Conservation (phyloP, 2,329 filamentous ascomycete species). For the Aspergillus amoenus region DNA sequence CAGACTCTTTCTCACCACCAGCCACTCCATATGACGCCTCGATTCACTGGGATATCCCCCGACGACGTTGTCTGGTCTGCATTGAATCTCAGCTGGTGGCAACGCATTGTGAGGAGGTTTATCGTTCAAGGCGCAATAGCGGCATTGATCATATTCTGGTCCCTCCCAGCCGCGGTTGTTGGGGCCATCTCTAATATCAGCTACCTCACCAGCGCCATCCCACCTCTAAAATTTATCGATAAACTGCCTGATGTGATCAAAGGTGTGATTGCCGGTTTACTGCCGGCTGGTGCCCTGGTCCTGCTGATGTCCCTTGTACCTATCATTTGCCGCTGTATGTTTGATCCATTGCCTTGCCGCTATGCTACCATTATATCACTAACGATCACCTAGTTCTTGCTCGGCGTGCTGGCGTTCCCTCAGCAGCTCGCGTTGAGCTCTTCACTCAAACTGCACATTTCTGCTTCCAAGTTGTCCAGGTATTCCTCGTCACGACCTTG, state of each 20-base stretch:
- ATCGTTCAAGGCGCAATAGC: conserved; percentile 68
- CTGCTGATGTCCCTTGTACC: conserved; percentile 86
- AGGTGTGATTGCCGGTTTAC: conserved; percentile 78
- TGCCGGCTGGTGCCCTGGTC: conserved; percentile 76
- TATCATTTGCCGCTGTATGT: conserved; percentile 70
- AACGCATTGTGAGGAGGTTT: conserved; percentile 71
- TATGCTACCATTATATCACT: conserved; percentile 7
- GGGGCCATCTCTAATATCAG: conserved; percentile 84
- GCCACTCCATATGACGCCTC: conserved; percentile 82
- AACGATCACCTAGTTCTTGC: conserved; percentile 71
- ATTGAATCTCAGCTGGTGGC: conserved; percentile 79
- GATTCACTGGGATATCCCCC: conserved; percentile 79
- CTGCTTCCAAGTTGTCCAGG: conserved; percentile 69
- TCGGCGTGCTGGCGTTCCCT: conserved; percentile 76
- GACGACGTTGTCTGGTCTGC: conserved; percentile 87
- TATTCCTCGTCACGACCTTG: conserved; percentile 84
- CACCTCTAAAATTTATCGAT: conserved; percentile 73
- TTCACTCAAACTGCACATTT: conserved; percentile 93
- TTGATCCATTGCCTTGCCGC: not conserved
- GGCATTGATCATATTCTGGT: conserved; percentile 84
- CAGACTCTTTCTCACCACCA: conserved; percentile 84
- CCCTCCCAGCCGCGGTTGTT: conserved; percentile 72
- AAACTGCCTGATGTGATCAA: conserved; percentile 68
- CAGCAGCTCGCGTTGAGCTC: conserved; percentile 75
- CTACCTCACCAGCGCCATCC: conserved; percentile 54